Conservation (phyloP, 106 monocot genomes). For the Platanthera guangdongensis region DNA sequence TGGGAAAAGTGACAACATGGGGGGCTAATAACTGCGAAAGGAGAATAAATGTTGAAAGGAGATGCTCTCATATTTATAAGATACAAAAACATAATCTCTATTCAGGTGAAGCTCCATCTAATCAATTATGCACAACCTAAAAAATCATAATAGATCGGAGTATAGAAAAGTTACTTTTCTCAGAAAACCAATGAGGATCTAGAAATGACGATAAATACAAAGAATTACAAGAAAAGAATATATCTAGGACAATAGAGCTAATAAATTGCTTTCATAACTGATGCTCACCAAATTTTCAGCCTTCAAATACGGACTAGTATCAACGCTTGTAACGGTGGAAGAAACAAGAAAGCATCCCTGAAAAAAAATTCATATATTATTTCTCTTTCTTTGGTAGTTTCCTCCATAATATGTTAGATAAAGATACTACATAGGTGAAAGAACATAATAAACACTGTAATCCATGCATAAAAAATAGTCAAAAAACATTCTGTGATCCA, state of each 20-base stretch:
- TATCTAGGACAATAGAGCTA: not conserved
- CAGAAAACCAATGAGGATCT: too few relatives aligned
- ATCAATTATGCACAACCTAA: too few relatives aligned
- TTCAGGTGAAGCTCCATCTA: too few relatives aligned
- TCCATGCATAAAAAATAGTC: not conserved
- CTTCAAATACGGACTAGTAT: constrained; percentile 51
- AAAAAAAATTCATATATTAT: not conserved
- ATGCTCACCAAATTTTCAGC: constrained; percentile 72
- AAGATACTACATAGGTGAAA: not conserved
- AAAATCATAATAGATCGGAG: too few relatives aligned
- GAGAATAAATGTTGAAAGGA: too few relatives aligned
- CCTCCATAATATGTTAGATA: not conserved
- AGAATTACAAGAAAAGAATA: not conserved
- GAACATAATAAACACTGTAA: not conserved
- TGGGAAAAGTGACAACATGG: too few relatives aligned
- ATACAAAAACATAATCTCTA: too few relatives aligned
- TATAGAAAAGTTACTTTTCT: too few relatives aligned
- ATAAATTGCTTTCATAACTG: not conserved
- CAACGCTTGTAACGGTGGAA: constrained; percentile 40
- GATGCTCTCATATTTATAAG: too few relatives aligned
- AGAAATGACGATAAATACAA: too few relatives aligned
- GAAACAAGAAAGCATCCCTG: constrained; percentile 93
- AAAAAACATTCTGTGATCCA: not conserved
- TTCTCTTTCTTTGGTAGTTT: not conserved
- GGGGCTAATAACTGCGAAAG: too few relatives aligned